A percentile compares a stretch with the other conserved stretches of the same genome.
phyloP scores from a whole-genome alignment of 208 protist genomes.

The Naegleria gruberi region DNA sequence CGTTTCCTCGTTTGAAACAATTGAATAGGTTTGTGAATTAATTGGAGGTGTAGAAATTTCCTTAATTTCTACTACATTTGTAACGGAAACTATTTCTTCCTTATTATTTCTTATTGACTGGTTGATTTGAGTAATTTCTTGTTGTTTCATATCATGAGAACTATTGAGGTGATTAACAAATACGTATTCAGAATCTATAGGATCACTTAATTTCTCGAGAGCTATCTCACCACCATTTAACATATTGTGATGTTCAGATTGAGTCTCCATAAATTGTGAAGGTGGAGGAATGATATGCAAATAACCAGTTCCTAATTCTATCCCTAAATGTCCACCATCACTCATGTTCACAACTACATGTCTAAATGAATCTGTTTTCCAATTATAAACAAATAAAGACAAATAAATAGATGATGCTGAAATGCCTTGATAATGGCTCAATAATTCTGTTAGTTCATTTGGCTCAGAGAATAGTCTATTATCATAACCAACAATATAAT shows the following conservation, averaged over 20 bases:
- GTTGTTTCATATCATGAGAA: no score
- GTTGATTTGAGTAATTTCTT: no score
- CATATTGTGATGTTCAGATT: no score
- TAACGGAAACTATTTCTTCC: no score
- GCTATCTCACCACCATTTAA: no score
- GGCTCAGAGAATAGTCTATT: neutral
- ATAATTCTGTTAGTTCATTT: neutral
- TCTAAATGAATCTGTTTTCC: neutral
- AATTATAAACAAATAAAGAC: neutral
- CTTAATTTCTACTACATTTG: no score
- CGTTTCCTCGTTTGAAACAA: neutral
- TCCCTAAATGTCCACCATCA: neutral
- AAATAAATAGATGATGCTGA: neutral
- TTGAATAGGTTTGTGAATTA: neutral
- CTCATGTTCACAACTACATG: neutral
- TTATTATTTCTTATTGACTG: no score
- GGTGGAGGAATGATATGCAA: neutral
- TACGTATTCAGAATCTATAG: no score
- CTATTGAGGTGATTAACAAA: no score
- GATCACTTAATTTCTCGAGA: no score
- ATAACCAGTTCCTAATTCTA: neutral
- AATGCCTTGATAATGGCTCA: neutral
- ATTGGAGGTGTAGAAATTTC: neutral
- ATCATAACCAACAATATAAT: slow-evolving; percentile 1
- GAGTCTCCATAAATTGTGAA: no score